Base-by-base conservation (phyloP, 345 rosid genomes). In the Capsella bursapastoris region DNA sequence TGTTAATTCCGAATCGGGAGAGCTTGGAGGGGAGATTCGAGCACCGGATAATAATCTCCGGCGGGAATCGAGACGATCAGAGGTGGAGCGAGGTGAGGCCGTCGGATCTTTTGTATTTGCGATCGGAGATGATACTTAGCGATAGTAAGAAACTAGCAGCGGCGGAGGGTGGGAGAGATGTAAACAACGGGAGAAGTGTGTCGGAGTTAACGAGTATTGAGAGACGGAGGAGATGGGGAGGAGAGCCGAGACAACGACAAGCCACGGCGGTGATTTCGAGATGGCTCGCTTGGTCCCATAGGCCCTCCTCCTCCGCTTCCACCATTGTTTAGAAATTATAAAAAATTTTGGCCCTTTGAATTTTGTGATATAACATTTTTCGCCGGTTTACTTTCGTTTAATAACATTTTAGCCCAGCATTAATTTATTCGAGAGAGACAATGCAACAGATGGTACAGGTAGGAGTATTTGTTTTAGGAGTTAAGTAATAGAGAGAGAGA, bases 61-160 rank as follows among this genome's bases (percentile, higher is more conserved):
- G 70, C 2, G 75, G 80, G 8, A 73, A 78, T 13, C 41, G 48
- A 60, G 81, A 75, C 28, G 79, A 78, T 4, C 70, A 79, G 79
- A 63, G 97, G 49, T 89, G 98, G 98, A 93, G 97, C 66, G 97
- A 91, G 55, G 89, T 84, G 3, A 60, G 66, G 40, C 86, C 92
- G 72, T 85, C 91, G 9, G 97, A 91, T 86, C 83, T 88, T 5
- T 66, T 91, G 2, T 89, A 84, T 66, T 81, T 91, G 13, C 77
- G 88, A 66, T 87, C 97, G 48, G 94, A 88, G 70, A 84, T 88
- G 98, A 87, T 93, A 18, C 71, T 89, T 0, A 80, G 86, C 15
- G 86, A 82, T 40, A 76, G 83, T 82, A 82, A 75, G 68, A 67
- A 87, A 65, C 37, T 82, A 5, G 73, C 60, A 10, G 49, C 66